Percentiles rank a stretch among this genome's conserved stretches.
These are phyloP conservation scores for Euphorbia peplus DNA, from an alignment of 345 rosid genomes.

Conservation along the genomic window DNA sequence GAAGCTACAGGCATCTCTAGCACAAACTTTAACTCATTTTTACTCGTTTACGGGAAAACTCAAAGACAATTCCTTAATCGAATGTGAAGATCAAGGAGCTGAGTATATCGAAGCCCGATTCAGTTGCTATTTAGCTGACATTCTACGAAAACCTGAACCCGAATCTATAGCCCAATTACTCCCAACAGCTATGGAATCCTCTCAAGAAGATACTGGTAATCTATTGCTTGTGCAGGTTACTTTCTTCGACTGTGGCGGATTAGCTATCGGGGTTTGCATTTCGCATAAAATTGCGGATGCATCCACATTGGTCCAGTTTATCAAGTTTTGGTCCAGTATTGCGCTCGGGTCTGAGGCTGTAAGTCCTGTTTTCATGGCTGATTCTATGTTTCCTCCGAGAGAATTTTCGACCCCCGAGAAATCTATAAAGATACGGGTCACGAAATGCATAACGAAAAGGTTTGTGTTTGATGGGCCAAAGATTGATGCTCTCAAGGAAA, in stretches of 20 bases:
- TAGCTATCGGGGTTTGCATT: conserved; percentile 18
- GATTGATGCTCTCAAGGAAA: background rate
- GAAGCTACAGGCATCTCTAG: background rate
- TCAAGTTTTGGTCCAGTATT: conserved; percentile 24
- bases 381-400: conserved; percentile 16
- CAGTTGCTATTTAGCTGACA: conserved; percentile 18
- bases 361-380: conserved; percentile 6
- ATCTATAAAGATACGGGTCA: background rate
- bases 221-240: conserved; percentile 21
- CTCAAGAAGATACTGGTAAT: conserved; percentile 3
- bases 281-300: conserved; percentile 28
- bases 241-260: conserved; percentile 25
- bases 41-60: conserved; percentile 11
- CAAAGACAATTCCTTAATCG: conserved; percentile 15
- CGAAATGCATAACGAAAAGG: conserved; percentile 1
- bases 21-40: conserved; percentile 8
- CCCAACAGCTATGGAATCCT: conserved; percentile 14
- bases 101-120: conserved; percentile 30
- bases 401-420: background rate
- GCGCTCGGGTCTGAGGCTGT: background rate
- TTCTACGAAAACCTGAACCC: conserved; percentile 24
- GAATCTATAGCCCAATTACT: conserved; percentile 17
- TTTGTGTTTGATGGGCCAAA: conserved; percentile 18
- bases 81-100: conserved; percentile 44
- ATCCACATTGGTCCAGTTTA: conserved; percentile 3